phyloP scores from a whole-genome alignment of 768 basidiomycete species.

The Russula griseocarnosa region DNA sequence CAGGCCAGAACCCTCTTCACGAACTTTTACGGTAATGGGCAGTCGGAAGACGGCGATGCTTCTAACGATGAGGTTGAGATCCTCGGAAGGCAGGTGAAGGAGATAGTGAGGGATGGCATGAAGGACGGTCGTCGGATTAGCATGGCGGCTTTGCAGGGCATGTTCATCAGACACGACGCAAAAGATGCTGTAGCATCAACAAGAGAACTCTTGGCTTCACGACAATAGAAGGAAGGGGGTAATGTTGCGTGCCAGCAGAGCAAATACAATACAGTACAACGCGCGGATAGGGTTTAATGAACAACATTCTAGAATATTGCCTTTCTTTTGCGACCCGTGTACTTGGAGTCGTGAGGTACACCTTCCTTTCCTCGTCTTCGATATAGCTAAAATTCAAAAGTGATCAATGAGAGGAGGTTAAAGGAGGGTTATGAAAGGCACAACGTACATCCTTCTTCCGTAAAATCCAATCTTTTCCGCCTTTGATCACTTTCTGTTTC shows the following conservation, averaged over 20 bases:
- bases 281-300: background rate
- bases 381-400: constrained; percentile 52
- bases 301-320: constrained; percentile 55
- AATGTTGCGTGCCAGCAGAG: background rate
- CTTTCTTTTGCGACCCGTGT: constrained; percentile 86
- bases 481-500: constrained; percentile 69
- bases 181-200: constrained; percentile 51
- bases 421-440: background rate
- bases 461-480: constrained; percentile 82
- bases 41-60: constrained; percentile 33
- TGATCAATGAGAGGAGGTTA: constrained; percentile 11
- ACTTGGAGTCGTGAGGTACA: constrained; percentile 84
- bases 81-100: constrained; percentile 52
- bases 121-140: constrained; percentile 60
- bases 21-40: constrained; percentile 66
- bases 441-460: constrained; percentile 87
- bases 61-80: constrained; percentile 40
- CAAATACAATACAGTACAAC: constrained; percentile 1
- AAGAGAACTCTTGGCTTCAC: constrained; percentile 39
- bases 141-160: constrained; percentile 95
- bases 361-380: constrained; percentile 79
- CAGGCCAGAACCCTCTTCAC: constrained; percentile 79
- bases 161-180: constrained; percentile 77
- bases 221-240: constrained; percentile 6
- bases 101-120: constrained; percentile 52